Conservation (phyloP, 768 basidiomycete genomes). For the Psilocybe azurescens region DNA sequence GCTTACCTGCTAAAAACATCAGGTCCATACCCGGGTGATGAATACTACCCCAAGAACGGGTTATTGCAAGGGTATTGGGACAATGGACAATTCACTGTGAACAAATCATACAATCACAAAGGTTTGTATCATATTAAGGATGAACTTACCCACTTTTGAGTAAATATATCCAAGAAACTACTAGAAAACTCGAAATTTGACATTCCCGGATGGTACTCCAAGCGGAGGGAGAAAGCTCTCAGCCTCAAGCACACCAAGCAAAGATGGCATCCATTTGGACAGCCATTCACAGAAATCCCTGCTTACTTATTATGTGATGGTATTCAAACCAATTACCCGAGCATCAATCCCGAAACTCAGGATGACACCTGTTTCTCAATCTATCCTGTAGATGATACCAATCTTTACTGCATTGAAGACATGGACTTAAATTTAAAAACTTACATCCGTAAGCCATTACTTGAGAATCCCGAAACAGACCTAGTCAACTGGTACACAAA, state of each 20-base stretch:
- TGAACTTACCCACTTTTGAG: neutral
- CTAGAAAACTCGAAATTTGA: slow-evolving; percentile 3
- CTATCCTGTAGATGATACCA: neutral
- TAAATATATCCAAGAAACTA: neutral
- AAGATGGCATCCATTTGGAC: neutral
- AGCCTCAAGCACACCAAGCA: neutral
- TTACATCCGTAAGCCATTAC: neutral
- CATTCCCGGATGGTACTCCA: slow-evolving; percentile 1
- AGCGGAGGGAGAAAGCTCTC: neutral
- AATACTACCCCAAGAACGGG: neutral
- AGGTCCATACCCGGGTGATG: slow-evolving; percentile 10
- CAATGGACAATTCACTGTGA: neutral
- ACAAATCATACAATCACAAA: neutral
- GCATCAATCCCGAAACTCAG: neutral
- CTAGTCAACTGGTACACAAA: slow-evolving; percentile 8
- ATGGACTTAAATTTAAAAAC: neutral
- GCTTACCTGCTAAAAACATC: neutral
- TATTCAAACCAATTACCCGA: neutral
- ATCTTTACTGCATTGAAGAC: neutral
- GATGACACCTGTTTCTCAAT: neutral
- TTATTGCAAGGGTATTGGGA: no score
- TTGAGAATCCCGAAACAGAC: slow-evolving; percentile 1
- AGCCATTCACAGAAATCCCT: neutral
- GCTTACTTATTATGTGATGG: neutral
- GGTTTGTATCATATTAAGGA: neutral